Conservation (phyloP, 495 filamentous ascomycete genomes). For the Trichoderma gamsii region DNA sequence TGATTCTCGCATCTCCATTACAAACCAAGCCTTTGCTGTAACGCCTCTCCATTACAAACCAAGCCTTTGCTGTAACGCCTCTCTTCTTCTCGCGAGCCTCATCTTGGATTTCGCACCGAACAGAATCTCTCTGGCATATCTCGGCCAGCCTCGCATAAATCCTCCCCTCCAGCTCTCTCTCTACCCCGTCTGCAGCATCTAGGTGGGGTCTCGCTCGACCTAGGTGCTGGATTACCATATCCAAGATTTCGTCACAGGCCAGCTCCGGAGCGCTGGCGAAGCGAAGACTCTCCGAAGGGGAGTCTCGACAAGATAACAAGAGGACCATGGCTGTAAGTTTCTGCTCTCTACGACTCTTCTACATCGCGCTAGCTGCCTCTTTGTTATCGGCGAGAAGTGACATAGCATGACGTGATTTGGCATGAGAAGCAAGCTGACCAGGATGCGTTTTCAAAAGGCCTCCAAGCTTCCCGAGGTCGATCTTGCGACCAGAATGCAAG, state of each 20-base stretch:
- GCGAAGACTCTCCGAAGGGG: conserved; percentile 76
- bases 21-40: not conserved
- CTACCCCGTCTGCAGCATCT: not conserved
- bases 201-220: conserved; percentile 14
- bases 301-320: conserved; percentile 66
- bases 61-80: not conserved
- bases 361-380: too few species aligned
- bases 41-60: conserved; percentile 12
- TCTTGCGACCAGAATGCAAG: conserved; percentile 74
- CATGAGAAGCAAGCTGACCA: conserved; percentile 20
- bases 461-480: conserved; percentile 46
- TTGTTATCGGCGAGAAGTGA: too few species aligned
- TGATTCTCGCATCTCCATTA: not conserved
- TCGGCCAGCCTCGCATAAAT: not conserved
- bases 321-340: conserved; percentile 75
- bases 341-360: conserved; percentile 3
- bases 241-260: conserved; percentile 14
- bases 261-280: conserved; percentile 55
- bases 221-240: conserved; percentile 4
- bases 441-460: conserved; percentile 29
- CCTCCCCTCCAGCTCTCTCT: not conserved
- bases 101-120: not conserved
- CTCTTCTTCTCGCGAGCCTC: not conserved
- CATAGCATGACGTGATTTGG: not conserved
- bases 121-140: not conserved